Base-by-base conservation (phyloP, 768 basidiomycete species). In the Chiua virens region DNA sequence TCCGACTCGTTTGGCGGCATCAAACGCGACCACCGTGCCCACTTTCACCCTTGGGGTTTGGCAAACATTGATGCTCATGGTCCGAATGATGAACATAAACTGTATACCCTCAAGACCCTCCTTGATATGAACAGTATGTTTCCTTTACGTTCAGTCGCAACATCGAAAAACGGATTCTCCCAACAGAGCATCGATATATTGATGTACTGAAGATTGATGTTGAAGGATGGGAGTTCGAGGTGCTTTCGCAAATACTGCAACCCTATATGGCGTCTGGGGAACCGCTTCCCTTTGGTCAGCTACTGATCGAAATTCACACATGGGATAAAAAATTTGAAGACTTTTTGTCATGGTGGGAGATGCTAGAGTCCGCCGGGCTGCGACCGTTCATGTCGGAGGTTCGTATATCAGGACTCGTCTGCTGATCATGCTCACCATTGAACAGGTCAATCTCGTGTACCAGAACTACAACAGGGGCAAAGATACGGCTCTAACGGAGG, bases 371-470 rank as follows among this genome's bases (percentile, higher is more conserved):
- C 35, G 75, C 75, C 8, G 79, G 78, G 25, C 58, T 80, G 39
- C 65, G 78, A 44, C 73, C 78, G 15, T 77, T 78, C 47, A 75
- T 72, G 71, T 74, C 71, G 4, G 78, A 79, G 63, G 67, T 71
- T 8, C 7, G 63, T 60, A 32, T 20, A 1, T 3, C 21, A n/a
- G 17, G 25, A 2, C 42, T 41, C 1, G 11, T 22, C 21, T 14
- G 10, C 15, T 10, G 5, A 36, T 25, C 2, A 5, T 21, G 34
- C 55, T 67, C 15, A 59, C n/a, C 18, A 1, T 52, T 4, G n/a
- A 25, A 43, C 53, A 80, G 77, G 77, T 81, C 21, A 82, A 82
- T 62, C 64, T 82, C 38, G 78, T 82, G 18, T 82, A 82, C 59
- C 75, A 76, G 49, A 82, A 81, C 56, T 82, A 81, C 62, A 80